Evolutionary conservation across 306 rosid genomes (phyloP).

Genomic region (Dalbergia oliveri): DNA sequence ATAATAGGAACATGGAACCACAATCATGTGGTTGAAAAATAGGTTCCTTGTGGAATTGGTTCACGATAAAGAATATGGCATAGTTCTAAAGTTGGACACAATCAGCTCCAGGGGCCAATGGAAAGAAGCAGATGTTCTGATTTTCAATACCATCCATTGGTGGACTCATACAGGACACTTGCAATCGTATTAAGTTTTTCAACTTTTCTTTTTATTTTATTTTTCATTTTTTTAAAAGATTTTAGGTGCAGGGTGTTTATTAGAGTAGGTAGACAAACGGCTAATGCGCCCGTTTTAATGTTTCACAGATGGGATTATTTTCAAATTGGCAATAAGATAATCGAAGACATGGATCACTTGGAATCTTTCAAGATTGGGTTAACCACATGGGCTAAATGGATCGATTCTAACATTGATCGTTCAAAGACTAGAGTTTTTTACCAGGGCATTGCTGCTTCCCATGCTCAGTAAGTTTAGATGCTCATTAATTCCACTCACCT

Average conservation of each 20-base stretch:
- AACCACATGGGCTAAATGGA: conserved; percentile 71
- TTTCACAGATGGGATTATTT: conserved; percentile 68
- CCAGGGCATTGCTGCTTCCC: conserved; percentile 74
- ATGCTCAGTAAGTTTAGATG: conserved; percentile 51
- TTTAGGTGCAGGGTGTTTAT: neutral
- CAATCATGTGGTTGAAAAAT: conserved; percentile 63
- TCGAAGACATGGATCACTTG: conserved; percentile 72
- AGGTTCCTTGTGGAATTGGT: conserved; percentile 73
- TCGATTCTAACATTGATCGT: conserved; percentile 63
- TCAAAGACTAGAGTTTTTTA: conserved; percentile 63
- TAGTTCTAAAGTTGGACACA: conserved; percentile 62
- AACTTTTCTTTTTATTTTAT: neutral
- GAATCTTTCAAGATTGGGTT: conserved; percentile 66
- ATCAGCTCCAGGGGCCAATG: conserved; percentile 55
- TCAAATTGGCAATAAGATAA: conserved; percentile 52
- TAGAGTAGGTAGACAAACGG: neutral
- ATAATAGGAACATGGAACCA: conserved; percentile 56
- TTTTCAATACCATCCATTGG: conserved; percentile 75
- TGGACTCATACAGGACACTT: conserved; percentile 66
- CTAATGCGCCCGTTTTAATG: conserved; percentile 24
- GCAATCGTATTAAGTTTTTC: conserved; percentile 50
- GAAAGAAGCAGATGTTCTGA: conserved; percentile 61
- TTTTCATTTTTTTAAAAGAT: neutral
- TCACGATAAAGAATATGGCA: conserved; percentile 52
- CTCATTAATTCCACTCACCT: too few relatives aligned